Conservation (phyloP, 2,329 filamentous ascomycete species). For the Phialophora verrucosa region DNA sequence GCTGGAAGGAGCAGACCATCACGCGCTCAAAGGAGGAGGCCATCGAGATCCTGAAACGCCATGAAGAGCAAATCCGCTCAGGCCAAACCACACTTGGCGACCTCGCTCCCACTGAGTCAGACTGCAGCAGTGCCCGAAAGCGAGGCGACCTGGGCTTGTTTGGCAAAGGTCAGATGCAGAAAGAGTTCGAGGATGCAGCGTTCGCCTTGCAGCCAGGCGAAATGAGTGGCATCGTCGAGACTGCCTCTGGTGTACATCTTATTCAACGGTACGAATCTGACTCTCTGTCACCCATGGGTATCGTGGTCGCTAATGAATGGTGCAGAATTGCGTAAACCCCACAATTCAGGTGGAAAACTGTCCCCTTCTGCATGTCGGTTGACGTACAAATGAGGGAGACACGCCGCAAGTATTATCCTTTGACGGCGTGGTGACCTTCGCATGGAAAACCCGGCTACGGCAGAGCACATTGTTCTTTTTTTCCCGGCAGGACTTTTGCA, state of each 20-base stretch:
- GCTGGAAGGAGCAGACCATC: conserved; percentile 91
- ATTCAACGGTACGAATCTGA: conserved; percentile 77
- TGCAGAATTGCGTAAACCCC: conserved; percentile 32
- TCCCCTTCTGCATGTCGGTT: conserved; percentile 3
- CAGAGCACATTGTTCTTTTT: not conserved
- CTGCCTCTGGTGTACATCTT: conserved; percentile 90
- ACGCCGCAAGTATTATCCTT: not conserved
- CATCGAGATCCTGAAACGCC: conserved; percentile 71
- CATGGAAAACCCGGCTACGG: conserved; percentile 4
- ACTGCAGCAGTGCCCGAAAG: conserved; percentile 95
- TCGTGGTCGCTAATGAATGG: conserved; percentile 20
- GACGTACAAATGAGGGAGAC: not conserved
- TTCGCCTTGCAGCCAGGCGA: conserved; percentile 88
- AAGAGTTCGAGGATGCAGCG: conserved; percentile 95
- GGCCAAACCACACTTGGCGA: conserved; percentile 75
- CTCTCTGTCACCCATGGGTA: not conserved
- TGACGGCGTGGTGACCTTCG: not conserved
- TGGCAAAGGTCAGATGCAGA: conserved; percentile 94
- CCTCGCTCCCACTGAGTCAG: conserved; percentile 84
- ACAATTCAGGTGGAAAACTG: not conserved
- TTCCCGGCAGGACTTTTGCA: not conserved
- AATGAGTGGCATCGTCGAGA: conserved; percentile 86
- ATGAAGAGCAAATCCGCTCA: conserved; percentile 76
- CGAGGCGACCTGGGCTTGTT: conserved; percentile 94
- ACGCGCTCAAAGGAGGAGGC: conserved; percentile 89